Evolutionary conservation across 1,139 yeast species (phyloP).

Genomic region (Suhomyces panamericanus): DNA sequence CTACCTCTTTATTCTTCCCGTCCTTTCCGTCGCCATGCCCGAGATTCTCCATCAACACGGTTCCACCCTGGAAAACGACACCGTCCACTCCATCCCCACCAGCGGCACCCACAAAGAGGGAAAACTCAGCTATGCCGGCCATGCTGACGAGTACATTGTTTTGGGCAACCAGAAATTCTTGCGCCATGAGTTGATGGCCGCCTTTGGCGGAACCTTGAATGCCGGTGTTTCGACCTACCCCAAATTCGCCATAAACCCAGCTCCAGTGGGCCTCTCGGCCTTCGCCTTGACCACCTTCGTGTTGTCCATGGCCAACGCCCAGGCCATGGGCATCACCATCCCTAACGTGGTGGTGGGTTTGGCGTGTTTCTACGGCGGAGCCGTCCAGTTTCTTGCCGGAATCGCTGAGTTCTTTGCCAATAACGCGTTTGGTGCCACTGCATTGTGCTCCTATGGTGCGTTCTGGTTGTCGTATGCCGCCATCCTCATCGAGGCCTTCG

Average conservation of each 20-base stretch:
- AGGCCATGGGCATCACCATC: conserved; percentile 52
- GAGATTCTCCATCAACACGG: background rate
- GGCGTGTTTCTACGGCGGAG: conserved; percentile 63
- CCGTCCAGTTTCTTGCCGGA: conserved; percentile 64
- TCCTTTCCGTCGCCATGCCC: background rate
- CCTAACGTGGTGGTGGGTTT: conserved; percentile 50
- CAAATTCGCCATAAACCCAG: conserved; percentile 48
- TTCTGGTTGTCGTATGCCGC: conserved; percentile 73
- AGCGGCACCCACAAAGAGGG: background rate
- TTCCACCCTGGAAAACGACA: conserved; percentile 4
- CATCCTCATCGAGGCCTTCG: conserved; percentile 56
- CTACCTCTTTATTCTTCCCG: no score
- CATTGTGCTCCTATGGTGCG: conserved; percentile 70
- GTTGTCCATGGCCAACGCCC: conserved; percentile 49
- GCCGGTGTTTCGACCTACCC: conserved; percentile 42
- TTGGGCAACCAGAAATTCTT: conserved; percentile 73
- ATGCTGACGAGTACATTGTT: conserved; percentile 56
- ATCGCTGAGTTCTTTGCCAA: conserved; percentile 64
- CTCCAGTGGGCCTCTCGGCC: conserved; percentile 60
- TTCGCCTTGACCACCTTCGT: conserved; percentile 54
- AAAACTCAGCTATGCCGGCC: conserved; percentile 17
- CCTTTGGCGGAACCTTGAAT: conserved; percentile 45
- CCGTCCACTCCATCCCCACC: conserved; percentile 5
- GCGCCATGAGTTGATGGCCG: conserved; percentile 37
- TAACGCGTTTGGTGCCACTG: conserved; percentile 66